Percentiles rank a stretch among this genome's conserved stretches.
phyloP scores from a whole-genome alignment of 176 grass and related monocot species.

The Alloteropsis semialata region DNA sequence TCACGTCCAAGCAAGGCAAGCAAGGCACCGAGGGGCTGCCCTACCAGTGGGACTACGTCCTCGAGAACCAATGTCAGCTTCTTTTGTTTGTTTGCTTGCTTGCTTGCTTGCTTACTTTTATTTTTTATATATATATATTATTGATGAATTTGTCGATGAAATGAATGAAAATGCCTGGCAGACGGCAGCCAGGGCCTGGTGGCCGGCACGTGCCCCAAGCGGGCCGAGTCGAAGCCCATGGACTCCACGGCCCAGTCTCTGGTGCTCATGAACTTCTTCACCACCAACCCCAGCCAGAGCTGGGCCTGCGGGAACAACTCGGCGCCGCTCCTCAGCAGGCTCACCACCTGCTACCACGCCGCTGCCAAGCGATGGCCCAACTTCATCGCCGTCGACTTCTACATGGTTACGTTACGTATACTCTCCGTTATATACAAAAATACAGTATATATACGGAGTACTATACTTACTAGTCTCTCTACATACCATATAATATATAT shows the following conservation, averaged over 20 bases:
- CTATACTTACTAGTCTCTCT: too few relatives aligned
- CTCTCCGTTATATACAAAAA: too few relatives aligned
- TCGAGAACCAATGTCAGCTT: conserved; percentile 42
- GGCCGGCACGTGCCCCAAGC: conserved; percentile 24
- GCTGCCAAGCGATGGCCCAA: conserved; percentile 53
- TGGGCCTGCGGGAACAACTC: conserved; percentile 71
- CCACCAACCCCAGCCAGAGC: conserved; percentile 42
- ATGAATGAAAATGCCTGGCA: background rate
- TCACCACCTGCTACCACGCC: conserved; percentile 40
- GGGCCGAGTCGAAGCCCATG: conserved; percentile 63
- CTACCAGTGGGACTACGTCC: conserved; percentile 66
- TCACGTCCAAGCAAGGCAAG: conserved; percentile 72
- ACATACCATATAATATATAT: too few relatives aligned
- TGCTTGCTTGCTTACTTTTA: too few relatives aligned
- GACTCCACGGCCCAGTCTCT: conserved; percentile 51
- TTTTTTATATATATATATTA: too few relatives aligned
- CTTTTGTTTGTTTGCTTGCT: too few relatives aligned
- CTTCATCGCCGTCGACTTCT: conserved; percentile 69
- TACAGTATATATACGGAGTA: too few relatives aligned
- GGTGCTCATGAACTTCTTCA: conserved; percentile 86
- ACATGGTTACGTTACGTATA: conserved; percentile 49
- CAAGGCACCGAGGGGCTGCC: conserved; percentile 47
- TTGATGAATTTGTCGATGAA: too few relatives aligned
- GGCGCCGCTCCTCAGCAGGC: conserved; percentile 36
- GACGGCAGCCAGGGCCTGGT: conserved; percentile 60